A percentile compares a stretch with the other conserved stretches of the same genome.
Conservation (phyloP, 2,329 filamentous ascomycete genomes). For the Fusarium chaquense region DNA sequence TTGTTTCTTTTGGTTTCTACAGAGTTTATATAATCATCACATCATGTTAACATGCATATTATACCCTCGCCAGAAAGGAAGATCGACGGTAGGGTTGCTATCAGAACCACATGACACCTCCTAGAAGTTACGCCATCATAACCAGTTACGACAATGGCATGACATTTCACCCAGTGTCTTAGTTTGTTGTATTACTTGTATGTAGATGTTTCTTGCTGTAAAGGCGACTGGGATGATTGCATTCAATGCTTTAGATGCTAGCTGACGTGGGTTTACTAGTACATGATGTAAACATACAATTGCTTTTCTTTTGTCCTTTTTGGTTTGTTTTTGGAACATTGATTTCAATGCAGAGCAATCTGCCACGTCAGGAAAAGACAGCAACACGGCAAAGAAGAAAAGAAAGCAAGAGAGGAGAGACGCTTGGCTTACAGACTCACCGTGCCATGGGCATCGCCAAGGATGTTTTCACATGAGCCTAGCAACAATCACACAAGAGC, state of each 20-base stretch:
- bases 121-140: constrained; percentile 26
- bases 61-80: neutral
- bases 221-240: neutral
- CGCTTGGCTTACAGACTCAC: constrained; percentile 19
- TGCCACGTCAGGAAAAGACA: constrained; percentile 6
- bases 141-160: constrained; percentile 21
- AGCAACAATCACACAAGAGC: neutral
- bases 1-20: constrained; percentile 9
- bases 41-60: neutral
- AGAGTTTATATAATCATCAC: neutral
- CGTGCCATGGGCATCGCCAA: constrained; percentile 26
- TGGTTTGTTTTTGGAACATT: neutral
- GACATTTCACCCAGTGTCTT: constrained; percentile 17
- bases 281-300: neutral
- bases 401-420: neutral
- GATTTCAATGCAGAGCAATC: neutral
- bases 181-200: neutral
- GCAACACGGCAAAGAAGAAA: neutral
- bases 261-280: constrained; percentile 4
- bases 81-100: constrained; percentile 33
- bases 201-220: neutral
- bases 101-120: constrained; percentile 29
- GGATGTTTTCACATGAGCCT: constrained; percentile 7
- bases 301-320: neutral
- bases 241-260: neutral